Evolutionary conservation across 2,329 filamentous ascomycete species (phyloP), one percentile per base, ranked within the genome.

Genomic region (Ustilaginoidea virens): DNA sequence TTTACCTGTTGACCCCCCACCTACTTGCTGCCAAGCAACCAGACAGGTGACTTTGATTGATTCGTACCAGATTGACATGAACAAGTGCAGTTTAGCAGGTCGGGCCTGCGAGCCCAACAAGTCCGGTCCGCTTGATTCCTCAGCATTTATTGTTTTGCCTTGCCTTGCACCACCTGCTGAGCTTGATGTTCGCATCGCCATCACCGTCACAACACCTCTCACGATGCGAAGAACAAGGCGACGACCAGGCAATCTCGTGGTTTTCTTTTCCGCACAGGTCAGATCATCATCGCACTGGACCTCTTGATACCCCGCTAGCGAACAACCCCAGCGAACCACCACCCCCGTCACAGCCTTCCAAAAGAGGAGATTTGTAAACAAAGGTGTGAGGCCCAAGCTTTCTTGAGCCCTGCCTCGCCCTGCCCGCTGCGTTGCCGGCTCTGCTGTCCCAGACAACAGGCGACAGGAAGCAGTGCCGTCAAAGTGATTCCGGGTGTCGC

Each of bases 311-410:
- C 28, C 27, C 23, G 20, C 35, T 23, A 31, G 23, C 33, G 22
- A 32, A 18, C 13, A n/a, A n/a, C 17, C 28, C 15, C 17, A 17
- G 17, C 15, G 17, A 11, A 17, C 29, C 36, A 31, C 27, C 28
- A 36, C 35, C 35, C 36, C 27, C 21, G 35, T 39, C 37, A 38
- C 37, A 48, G 49, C 45, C 48, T 42, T 52, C 51, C 49, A 37
- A 48, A 50, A 47, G 39, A 43, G 52, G 51, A 44, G 42, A 47
- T 48, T 46, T 45, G 51, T 55, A 55, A 57, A 55, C 54, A 57
- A 56, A 52, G 32, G 16, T 15, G 42, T n/a, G 20, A 28, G 49
- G 43, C 35, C 48, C 45, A 43, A 50, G 46, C 47, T 46, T n/a
- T n/a, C n/a, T n/a, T n/a, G n/a, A n/a, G n/a, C n/a, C n/a, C n/a